Conservation (phyloP, 164 flowering plant genomes). For the Kalanchoe fedtschenkoi region DNA sequence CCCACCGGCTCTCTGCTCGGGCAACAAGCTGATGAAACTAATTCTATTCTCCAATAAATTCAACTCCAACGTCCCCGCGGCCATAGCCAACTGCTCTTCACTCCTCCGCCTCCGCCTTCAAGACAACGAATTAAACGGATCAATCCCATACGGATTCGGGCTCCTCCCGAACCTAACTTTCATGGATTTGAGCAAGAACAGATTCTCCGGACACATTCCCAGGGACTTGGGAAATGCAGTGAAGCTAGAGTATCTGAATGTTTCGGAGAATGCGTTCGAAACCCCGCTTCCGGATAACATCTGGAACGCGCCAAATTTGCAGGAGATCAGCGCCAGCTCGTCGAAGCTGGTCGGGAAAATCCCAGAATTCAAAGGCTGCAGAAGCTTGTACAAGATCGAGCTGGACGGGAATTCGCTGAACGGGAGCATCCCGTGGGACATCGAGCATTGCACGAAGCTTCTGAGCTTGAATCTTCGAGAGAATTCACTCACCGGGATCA, state of each 20-base stretch:
- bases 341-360: conserved; percentile 39
- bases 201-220: conserved; percentile 58
- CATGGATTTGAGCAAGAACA: conserved; percentile 66
- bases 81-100: conserved; percentile 53
- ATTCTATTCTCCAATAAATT: conserved; percentile 69
- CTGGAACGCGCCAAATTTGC: conserved; percentile 60
- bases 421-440: conserved; percentile 71
- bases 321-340: conserved; percentile 54
- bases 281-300: conserved; percentile 39
- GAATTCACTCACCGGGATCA: conserved; percentile 58
- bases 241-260: conserved; percentile 38
- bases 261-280: conserved; percentile 47
- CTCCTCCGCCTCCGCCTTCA: conserved; percentile 49
- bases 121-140: conserved; percentile 52
- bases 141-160: conserved; percentile 64
- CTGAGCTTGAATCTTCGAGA: conserved; percentile 36
- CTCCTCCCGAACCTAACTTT: conserved; percentile 39
- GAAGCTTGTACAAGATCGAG: conserved; percentile 57
- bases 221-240: conserved; percentile 42
- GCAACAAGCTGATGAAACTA: conserved; percentile 46
- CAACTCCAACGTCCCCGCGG: conserved; percentile 28
- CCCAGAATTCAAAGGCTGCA: conserved; percentile 68
- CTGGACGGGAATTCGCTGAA: conserved; percentile 47
- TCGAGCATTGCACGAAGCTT: conserved; percentile 73
- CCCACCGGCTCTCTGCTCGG: conserved; percentile 58